phyloP scores from a whole-genome alignment of 345 rosid species.

The Hypericum androsaemum region DNA sequence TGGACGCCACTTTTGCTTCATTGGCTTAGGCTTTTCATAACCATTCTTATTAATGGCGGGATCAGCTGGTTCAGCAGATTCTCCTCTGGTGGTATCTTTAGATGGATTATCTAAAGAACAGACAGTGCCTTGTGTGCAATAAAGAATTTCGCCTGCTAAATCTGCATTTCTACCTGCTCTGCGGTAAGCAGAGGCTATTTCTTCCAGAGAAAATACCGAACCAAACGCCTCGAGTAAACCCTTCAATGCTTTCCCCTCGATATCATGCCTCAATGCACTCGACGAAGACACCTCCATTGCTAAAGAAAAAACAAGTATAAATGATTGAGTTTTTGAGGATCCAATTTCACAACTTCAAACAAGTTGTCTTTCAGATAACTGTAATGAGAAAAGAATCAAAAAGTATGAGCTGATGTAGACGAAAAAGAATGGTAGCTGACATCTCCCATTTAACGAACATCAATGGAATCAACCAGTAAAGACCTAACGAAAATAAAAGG shows the following conservation, averaged over 20 bases:
- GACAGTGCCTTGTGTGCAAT: slow-evolving; percentile 18
- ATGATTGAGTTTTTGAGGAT: too few relatives aligned
- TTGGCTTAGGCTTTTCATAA: slow-evolving; percentile 14
- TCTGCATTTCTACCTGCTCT: slow-evolving; percentile 26
- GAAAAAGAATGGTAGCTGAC: too few relatives aligned
- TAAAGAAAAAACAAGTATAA: too few relatives aligned
- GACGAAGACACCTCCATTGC: too few relatives aligned
- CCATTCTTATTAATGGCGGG: slow-evolving; percentile 14
- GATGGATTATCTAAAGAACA: slow-evolving; percentile 2
- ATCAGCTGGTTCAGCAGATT: slow-evolving; percentile 17
- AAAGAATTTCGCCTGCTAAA: slow-evolving; percentile 36
- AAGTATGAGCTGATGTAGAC: too few relatives aligned
- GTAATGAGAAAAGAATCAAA: too few relatives aligned
- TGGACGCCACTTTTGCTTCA: slow-evolving; percentile 23
- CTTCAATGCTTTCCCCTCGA: slow-evolving; percentile 25
- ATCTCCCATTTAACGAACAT: too few relatives aligned
- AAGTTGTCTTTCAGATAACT: too few relatives aligned
- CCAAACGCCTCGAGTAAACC: slow-evolving; percentile 39
- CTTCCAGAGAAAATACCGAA: slow-evolving; percentile 36
- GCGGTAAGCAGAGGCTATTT: slow-evolving; percentile 34
- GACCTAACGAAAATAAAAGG: too few relatives aligned
- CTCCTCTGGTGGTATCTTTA: slow-evolving; percentile 9
- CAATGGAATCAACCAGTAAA: too few relatives aligned
- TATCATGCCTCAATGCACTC: slow-evolving; percentile 2
- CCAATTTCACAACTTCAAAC: too few relatives aligned